Base-by-base conservation (phyloP, 345 rosid genomes). In the Dovyalis caffra region DNA sequence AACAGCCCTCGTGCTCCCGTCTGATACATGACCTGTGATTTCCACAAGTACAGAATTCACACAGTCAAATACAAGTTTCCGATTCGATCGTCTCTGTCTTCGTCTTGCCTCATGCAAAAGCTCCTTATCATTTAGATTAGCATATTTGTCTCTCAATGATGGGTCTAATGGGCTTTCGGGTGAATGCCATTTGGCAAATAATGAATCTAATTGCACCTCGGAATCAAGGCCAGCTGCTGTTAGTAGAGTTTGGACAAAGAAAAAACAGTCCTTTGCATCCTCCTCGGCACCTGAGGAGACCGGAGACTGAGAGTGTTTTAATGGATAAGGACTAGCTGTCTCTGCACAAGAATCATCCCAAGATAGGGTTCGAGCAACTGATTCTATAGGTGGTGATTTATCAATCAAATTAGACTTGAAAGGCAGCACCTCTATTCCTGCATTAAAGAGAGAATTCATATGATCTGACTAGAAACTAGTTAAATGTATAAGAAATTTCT, bases 141-240 rank as follows among this genome's bases (percentile, higher is more conserved):
- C 79, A 70, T 82, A 85, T 73, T 79, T 85, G 71, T 89, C 88
- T 82, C 90, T 87, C 82, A 93, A 35, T 68, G 84, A 82, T 32
- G 97, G 97, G 56, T 92, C 98, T 60, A 93, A 76, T 10, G 97
- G 98, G 70, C 90, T 88, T 64, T 87, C 90, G 12, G 88, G 87
- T 31, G 95, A 91, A 83, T 91, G 88, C 96, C 94, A 91, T 76
- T 79, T 76, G 26, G 76, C 71, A 68, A 80, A 69, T 78, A 84
- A 73, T 66, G 89, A 68, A 56, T 84, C 81, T 7, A 73, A 69
- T 64, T 62, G 83, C 76, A 75, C 60, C 57, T 88, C 80, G 32
- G 79, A 74, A 26, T 85, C 85, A 26, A 89, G 83, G 76, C 91
- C 92, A 37, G 91, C 89, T 0, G 79, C 81, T 68, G 85, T 82